Percentiles rank a stretch among this genome's conserved stretches.
Evolutionary conservation across 176 grass and related monocot genomes (phyloP).

Genomic region (Aegilops tauschii): DNA sequence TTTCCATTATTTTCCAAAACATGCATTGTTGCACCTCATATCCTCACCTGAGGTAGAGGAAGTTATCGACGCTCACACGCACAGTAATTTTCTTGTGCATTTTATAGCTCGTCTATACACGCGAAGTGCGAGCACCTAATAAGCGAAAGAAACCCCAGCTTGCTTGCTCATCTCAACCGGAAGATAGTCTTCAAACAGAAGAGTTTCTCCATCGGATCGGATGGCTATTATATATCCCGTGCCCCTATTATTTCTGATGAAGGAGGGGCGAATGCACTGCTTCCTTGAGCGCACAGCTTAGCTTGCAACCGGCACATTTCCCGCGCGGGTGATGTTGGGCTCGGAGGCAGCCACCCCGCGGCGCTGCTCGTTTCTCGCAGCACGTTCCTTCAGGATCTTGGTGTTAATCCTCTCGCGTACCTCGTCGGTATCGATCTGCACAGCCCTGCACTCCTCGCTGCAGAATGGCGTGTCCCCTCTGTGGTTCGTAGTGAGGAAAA

Average conservation of each 20-base stretch:
- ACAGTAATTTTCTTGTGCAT: neutral
- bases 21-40: neutral
- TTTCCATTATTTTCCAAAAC: neutral
- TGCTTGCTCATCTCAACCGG: constrained; percentile 10
- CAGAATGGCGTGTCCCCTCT: constrained; percentile 72
- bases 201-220: neutral
- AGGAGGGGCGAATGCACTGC: neutral
- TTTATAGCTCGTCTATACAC: neutral
- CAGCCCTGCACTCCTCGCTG: constrained; percentile 52
- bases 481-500: neutral
- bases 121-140: neutral
- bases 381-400: neutral
- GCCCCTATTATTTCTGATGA: neutral
- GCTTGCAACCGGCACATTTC: constrained; percentile 39
- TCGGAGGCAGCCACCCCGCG: neutral
- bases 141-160: neutral
- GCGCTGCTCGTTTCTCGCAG: constrained; percentile 3
- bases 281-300: neutral
- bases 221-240: neutral
- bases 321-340: neutral
- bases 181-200: neutral
- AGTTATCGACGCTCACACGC: neutral
- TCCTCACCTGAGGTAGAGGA: neutral
- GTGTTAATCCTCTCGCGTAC: neutral
- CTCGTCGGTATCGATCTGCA: constrained; percentile 43